Evolutionary conservation across 305 asterid species (phyloP), one percentile per base, ranked within the genome.

Genomic region (Fraxinus velutina): DNA sequence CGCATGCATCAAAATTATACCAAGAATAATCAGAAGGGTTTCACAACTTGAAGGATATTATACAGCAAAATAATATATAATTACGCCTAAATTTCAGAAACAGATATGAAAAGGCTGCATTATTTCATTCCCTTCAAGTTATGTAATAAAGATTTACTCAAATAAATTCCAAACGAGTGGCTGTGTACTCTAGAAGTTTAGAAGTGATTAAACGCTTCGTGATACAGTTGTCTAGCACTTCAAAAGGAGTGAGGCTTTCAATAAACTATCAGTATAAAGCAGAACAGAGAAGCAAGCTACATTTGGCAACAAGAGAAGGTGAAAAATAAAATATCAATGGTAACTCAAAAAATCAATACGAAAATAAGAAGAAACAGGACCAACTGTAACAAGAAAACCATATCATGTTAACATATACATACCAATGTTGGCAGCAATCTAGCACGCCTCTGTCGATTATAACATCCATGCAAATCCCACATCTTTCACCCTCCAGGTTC

Each of bases 371-470:
- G 4, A n/a, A 5, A 72, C 39, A 52, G 39, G 33, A 70, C 76
- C 44, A 82, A 66, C 57, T n/a, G n/a, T 73, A 85, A 17, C 24
- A 44, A 55, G 57, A 52, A 79, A 60, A 62, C 78, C 78, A 79
- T 34, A 80, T 8, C 17, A 37, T n/a, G 76, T 74, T 71, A 85
- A 50, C 80, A 81, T 33, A 10, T 47, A 73, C 89, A 79, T 90
- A 96, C 99, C 99, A 96, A 78, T 96, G 99, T 79, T 94, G 97
- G 87, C 99, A 96, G 92, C 99, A 96, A 90, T 96, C 99, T 73
- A 96, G 92, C 79, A 96, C 97, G 15, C 99, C 99, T 89, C 98
- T 88, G 84, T 96, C 98, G 73, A 96, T 85, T 80, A 96, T 97
- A 75, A 89, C 85, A 86, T 93, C 97, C 97, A 89, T 94, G 85